Evolutionary conservation across 805 yeast species (phyloP), one percentile per base, ranked within the genome.

Genomic region (Tetrapisispora namnaoensis): DNA sequence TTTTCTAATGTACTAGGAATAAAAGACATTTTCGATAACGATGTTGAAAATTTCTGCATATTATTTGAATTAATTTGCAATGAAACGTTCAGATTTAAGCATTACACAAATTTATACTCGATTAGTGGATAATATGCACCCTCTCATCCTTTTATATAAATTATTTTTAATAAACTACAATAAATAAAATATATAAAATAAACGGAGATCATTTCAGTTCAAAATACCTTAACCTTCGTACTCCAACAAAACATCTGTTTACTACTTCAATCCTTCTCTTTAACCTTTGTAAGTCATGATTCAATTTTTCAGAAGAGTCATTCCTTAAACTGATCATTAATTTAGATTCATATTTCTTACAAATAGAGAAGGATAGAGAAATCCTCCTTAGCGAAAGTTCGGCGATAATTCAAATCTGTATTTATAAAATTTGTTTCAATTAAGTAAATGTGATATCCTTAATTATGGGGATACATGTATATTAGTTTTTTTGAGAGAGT

Each of bases 1-100:
- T 50, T 50, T 36, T 59, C 60, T 40, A 60, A 49, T 21, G 49
- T 51, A 17, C 51, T 51, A 18, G 40, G 37, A 8, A 8, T 38
- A 21, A 13, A 14, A 34, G 40, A 36, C 47, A 45, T 45, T 21
- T 42, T 42, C 21, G 20, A 34, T 42, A 21, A n/a, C 7, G 14
- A 16, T 24, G 21, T 18, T n/a, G 34, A 2, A 6, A 30, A 14
- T 40, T 13, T 27, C 9, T n/a, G 17, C 43, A 24, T 40, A 17
- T 18, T 9, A 14, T 11, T 7, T 4, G 2, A 3, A 11, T 38
- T 20, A 11, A 13, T 21, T 6, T 5, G 13, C 22, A 22, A 21
- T 38, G 22, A 9, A 10, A 38, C 4, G 22, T 13, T 24, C 4
- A 4, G 8, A 8, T 24, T 24, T 24, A 24, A n/a, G n/a, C 28